Evolutionary conservation across 2,329 filamentous ascomycete species (phyloP).

Genomic region (Graphiopsis chlorocephala): DNA sequence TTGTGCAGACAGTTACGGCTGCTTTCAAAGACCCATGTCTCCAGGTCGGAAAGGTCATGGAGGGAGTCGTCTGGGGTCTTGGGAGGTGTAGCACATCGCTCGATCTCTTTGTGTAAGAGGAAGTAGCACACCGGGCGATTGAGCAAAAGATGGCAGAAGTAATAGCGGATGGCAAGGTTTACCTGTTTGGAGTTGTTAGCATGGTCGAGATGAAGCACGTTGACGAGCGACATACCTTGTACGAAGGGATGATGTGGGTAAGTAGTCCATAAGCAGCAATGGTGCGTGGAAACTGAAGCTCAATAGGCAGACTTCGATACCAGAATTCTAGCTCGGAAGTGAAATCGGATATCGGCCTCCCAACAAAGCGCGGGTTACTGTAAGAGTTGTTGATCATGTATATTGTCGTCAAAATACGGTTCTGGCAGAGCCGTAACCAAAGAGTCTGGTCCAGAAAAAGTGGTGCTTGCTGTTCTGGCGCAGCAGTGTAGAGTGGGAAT

Average conservation of each 20-base stretch:
- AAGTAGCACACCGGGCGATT: conserved; percentile 15
- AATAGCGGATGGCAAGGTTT: conserved; percentile 15
- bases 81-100: conserved; percentile 15
- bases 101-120: conserved; percentile 16
- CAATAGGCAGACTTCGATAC: conserved; percentile 16
- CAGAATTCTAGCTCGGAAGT: conserved; percentile 15
- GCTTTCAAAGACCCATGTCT: conserved; percentile 17
- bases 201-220: not conserved
- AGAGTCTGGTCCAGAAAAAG: conserved; percentile 15
- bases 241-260: conserved; percentile 15
- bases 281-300: conserved; percentile 15
- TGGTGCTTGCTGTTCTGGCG: conserved; percentile 15
- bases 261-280: conserved; percentile 15
- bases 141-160: conserved; percentile 16
- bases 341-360: conserved; percentile 14
- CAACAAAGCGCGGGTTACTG: conserved; percentile 14
- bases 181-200: not conserved
- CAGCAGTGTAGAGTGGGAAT: conserved; percentile 12
- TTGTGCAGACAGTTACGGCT: conserved; percentile 17
- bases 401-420: conserved; percentile 15
- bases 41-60: conserved; percentile 10
- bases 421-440: conserved; percentile 15
- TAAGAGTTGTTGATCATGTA: conserved; percentile 18
- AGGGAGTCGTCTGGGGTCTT: conserved; percentile 14
- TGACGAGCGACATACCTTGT: not conserved